Evolutionary conservation across 2,329 filamentous ascomycete genomes (phyloP).

Genomic region (Lasiodiplodia gonubiensis): DNA sequence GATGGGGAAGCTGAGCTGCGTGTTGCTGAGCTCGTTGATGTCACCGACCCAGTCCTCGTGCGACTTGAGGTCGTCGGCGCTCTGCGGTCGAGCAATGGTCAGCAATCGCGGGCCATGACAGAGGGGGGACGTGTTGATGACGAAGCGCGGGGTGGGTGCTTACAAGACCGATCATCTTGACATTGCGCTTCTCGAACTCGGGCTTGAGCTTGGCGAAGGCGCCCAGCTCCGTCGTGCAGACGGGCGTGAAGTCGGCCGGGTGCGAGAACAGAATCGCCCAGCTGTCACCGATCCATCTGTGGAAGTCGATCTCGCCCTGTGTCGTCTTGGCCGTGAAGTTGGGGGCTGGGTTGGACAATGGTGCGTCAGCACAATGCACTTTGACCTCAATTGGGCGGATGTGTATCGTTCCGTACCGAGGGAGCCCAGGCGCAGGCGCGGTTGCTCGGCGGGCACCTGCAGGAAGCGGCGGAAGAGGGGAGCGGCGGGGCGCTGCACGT

Average conservation of each 20-base stretch:
- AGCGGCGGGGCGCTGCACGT: constrained; percentile 36
- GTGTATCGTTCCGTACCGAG: constrained; percentile 34
- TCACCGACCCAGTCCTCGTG: constrained; percentile 60
- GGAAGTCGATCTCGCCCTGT: constrained; percentile 70
- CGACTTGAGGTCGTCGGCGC: constrained; percentile 29
- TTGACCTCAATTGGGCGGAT: background rate
- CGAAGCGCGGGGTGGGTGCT: constrained; percentile 36
- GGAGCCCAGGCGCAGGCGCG: constrained; percentile 52
- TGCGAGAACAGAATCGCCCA: constrained; percentile 76
- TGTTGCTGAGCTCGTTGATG: constrained; percentile 58
- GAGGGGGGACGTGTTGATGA: constrained; percentile 56
- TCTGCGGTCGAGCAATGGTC: background rate
- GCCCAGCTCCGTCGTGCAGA: constrained; percentile 68
- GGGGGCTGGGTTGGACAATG: constrained; percentile 53
- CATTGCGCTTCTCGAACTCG: constrained; percentile 66
- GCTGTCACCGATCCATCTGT: constrained; percentile 72
- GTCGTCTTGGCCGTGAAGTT: constrained; percentile 74
- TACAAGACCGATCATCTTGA: constrained; percentile 65
- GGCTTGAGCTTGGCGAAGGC: constrained; percentile 69
- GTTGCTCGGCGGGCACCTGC: constrained; percentile 46
- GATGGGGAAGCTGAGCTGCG: constrained; percentile 57
- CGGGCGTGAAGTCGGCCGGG: constrained; percentile 66
- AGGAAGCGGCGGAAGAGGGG: constrained; percentile 47
- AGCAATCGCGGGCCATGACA: background rate
- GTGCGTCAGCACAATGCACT: background rate